Evolutionary conservation across 164 flowering plant genomes (phyloP).

Genomic region (Magnolia officinalis): DNA sequence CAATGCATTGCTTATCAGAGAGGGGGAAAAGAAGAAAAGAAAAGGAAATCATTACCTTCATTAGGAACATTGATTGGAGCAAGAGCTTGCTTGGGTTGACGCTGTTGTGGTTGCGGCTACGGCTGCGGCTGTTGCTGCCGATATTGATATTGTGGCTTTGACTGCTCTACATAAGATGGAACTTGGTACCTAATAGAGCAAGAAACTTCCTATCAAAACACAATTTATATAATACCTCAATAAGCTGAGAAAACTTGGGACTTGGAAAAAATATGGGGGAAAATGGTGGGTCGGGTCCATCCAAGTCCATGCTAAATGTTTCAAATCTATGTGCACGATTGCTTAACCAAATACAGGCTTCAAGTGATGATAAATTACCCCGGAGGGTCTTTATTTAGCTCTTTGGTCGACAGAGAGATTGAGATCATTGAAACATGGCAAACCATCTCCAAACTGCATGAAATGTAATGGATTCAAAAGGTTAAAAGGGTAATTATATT

Average conservation of each 20-base stretch:
- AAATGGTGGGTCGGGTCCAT: neutral
- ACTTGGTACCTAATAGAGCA: conserved; percentile 63
- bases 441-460: conserved; percentile 81
- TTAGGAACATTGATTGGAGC: conserved; percentile 33
- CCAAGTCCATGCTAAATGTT: neutral
- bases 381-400: conserved; percentile 66
- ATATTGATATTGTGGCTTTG: conserved; percentile 34
- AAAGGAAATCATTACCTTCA: conserved; percentile 40
- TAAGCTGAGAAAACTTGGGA: neutral
- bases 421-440: conserved; percentile 90
- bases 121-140: conserved; percentile 21
- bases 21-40: too few relatives aligned
- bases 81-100: conserved; percentile 49
- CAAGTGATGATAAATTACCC: conserved; percentile 50
- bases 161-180: conserved; percentile 42
- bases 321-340: neutral
- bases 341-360: neutral
- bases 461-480: neutral
- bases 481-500: neutral
- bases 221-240: too few relatives aligned
- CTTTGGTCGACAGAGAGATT: conserved; percentile 60
- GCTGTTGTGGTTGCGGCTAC: conserved; percentile 21
- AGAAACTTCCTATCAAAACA: neutral
- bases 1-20: neutral
- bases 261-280: neutral